Base-by-base conservation (phyloP, 2,329 filamentous ascomycete species). In the Sporothrix pseudoabietina region DNA sequence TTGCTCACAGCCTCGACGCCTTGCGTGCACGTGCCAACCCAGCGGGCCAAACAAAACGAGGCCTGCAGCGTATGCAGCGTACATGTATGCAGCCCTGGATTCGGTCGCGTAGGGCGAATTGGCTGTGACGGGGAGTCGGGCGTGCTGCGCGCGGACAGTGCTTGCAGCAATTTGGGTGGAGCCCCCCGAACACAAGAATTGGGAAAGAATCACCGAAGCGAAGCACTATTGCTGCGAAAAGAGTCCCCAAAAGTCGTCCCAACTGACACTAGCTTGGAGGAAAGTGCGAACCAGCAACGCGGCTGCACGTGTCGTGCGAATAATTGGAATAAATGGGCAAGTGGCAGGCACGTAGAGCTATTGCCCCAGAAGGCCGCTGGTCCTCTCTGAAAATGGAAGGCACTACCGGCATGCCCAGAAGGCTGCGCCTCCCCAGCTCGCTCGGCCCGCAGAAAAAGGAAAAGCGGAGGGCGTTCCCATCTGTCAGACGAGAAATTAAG, bases 1-100 rank as follows among this genome's bases (percentile, higher is more conserved):
- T 47, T 65, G 39, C 69, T 63, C 69, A 71, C 69, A 71, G 69
- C 69, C 69, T 71, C 69, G 69, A 71, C 69, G 69, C 54, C 69
- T 61, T 49, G 69, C 16, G 6, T 14, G 49, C 49, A 55, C 35
- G 66, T 44, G 52, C 52, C 68, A 47, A 41, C 35, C 12, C 52
- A 57, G 35, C 35, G 52, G 26, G 14, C 68, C 68, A 59, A 70
- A 54, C 32, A 69, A 16, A 55, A 9, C n/a, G 30, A 16, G 19
- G 63, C 41, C 39, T 26, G 47, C 14, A 19, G 14, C 9, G 52
- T 26, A 22, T 12, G 52, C 19, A 39, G 66, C 47, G n/a, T n/a
- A n/a, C n/a, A n/a, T 7, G 35, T 35, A 22, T 30, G 52, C 32
- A 39, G 66, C 47, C 49, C 66, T 54, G 49, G 10, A 16, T n/a